Evolutionary conservation across 1,284 basidiomycete species (phyloP).

Genomic region (Lentinula novae-zelandiae): DNA sequence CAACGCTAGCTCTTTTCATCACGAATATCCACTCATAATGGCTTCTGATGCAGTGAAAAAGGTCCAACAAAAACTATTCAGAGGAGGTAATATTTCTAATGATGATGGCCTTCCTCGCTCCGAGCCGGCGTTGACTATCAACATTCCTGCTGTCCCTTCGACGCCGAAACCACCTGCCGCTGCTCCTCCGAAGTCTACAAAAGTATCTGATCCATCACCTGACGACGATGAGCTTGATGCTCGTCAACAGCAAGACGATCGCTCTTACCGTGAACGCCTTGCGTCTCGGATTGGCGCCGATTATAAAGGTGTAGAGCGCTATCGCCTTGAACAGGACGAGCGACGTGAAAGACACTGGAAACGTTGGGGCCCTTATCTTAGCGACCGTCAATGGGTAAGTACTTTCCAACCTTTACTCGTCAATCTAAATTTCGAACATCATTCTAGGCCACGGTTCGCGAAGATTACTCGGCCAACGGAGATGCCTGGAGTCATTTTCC

Average conservation of each 20-base stretch:
- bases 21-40: constrained; percentile 21
- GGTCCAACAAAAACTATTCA: constrained; percentile 77
- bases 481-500: constrained; percentile 99
- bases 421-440: constrained; percentile 9
- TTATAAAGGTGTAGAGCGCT: constrained; percentile 65
- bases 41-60: constrained; percentile 48
- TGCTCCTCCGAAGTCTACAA: constrained; percentile 44
- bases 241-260: constrained; percentile 20
- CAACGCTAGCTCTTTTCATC: background rate
- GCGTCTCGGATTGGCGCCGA: constrained; percentile 51
- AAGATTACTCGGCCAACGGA: constrained; percentile 95
- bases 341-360: constrained; percentile 87
- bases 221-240: constrained; percentile 26
- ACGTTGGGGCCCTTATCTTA: constrained; percentile 96
- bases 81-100: constrained; percentile 33
- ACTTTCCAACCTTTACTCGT: constrained; percentile 9
- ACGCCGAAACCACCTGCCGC: constrained; percentile 25
- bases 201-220: constrained; percentile 32
- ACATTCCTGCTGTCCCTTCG: constrained; percentile 62
- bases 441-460: constrained; percentile 87
- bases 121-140: constrained; percentile 61
- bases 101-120: constrained; percentile 22
- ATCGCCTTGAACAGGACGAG: constrained; percentile 71
- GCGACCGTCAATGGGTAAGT: constrained; percentile 95
- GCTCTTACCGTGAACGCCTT: constrained; percentile 56